A percentile compares a stretch with the other conserved stretches of the same genome.
These are phyloP conservation scores for Salix dunnii DNA, from an alignment of 345 rosid genomes.

Conservation along the genomic window DNA sequence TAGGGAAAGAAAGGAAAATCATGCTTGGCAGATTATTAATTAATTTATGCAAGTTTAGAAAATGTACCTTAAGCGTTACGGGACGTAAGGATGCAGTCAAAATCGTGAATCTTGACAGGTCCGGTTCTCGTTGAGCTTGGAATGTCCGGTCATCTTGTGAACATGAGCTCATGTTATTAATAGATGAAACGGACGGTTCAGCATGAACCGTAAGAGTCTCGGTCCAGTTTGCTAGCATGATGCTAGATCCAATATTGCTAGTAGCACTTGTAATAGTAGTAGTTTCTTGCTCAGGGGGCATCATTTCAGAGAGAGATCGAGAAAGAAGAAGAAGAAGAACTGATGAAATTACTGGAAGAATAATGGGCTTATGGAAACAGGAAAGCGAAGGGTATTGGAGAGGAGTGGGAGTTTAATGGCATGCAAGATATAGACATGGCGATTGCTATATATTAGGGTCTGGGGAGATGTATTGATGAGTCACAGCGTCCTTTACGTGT, in stretches of 20 bases:
- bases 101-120: conserved; percentile 40
- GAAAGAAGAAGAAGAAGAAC: not conserved
- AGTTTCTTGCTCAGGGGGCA: conserved; percentile 67
- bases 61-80: conserved; percentile 63
- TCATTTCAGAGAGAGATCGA: conserved; percentile 21
- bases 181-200: conserved; percentile 35
- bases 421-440: conserved; percentile 27
- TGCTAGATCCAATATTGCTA: conserved; percentile 1
- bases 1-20: not conserved
- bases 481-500: not conserved
- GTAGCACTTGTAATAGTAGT: conserved; percentile 6
- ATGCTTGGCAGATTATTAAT: not conserved
- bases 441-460: not conserved
- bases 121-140: conserved; percentile 19
- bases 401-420: conserved; percentile 14
- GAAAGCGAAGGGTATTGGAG: not conserved
- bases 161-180: conserved; percentile 34
- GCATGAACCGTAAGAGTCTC: conserved; percentile 47
- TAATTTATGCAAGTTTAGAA: not conserved
- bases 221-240: conserved; percentile 26
- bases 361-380: too few relatives aligned
- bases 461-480: conserved; percentile 20
- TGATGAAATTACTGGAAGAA: not conserved
- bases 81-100: conserved; percentile 53
- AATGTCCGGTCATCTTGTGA: conserved; percentile 20